Conservation (phyloP, 2,329 filamentous ascomycete species). For the Apiospora saccharicola region DNA sequence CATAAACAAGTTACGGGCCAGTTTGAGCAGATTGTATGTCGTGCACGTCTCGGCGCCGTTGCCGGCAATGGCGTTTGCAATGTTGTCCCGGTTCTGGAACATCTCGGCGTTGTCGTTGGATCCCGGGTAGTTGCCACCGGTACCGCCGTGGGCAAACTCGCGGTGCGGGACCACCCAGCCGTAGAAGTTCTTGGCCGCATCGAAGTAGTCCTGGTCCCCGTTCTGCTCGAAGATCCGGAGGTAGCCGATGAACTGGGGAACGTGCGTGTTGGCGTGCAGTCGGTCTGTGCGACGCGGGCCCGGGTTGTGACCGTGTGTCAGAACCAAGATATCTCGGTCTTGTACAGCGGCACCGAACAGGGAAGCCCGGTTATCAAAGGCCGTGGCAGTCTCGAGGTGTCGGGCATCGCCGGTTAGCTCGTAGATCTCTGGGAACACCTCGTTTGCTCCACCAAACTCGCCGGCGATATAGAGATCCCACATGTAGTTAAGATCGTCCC, state of each 20-base stretch:
- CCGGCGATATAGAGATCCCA: slow-evolving; percentile 45
- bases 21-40: slow-evolving; percentile 43
- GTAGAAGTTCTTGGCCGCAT: slow-evolving; percentile 44
- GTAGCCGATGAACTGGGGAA: slow-evolving; percentile 44
- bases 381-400: slow-evolving; percentile 41
- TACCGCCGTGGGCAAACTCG: slow-evolving; percentile 41
- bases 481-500: slow-evolving; percentile 45
- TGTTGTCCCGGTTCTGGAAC: slow-evolving; percentile 44
- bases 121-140: slow-evolving; percentile 41
- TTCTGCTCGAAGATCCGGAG: slow-evolving; percentile 41
- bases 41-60: slow-evolving; percentile 44
- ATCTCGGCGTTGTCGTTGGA: slow-evolving; percentile 42
- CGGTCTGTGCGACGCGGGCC: slow-evolving; percentile 40
- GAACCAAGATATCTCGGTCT: slow-evolving; percentile 41
- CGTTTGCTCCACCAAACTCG: slow-evolving; percentile 43
- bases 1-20: slow-evolving; percentile 42
- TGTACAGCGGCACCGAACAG: slow-evolving; percentile 41
- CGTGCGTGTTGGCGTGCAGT: slow-evolving; percentile 43
- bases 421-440: slow-evolving; percentile 44
- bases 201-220: slow-evolving; percentile 39
- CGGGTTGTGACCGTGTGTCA: slow-evolving; percentile 37
- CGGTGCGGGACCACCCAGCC: slow-evolving; percentile 44
- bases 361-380: slow-evolving; percentile 43
- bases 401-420: slow-evolving; percentile 39
- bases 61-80: slow-evolving; percentile 40